Evolutionary conservation across 257 asterid genomes (phyloP).

Genomic region (Eustoma russellianum): DNA sequence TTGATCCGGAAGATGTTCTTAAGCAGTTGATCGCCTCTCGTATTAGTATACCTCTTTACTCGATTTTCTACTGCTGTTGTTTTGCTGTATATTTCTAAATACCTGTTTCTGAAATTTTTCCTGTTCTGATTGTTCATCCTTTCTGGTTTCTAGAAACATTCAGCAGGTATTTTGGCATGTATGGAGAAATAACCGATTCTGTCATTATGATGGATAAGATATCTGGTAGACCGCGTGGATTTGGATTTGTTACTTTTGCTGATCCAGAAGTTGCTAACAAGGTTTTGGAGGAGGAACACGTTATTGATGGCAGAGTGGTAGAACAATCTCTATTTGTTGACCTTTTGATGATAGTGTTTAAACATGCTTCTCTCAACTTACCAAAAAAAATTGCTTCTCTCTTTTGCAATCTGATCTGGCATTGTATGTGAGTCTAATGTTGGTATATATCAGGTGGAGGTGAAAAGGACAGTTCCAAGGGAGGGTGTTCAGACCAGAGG

Average conservation of each 20-base stretch:
- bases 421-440: background rate
- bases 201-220: conserved; percentile 91
- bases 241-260: conserved; percentile 84
- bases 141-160: conserved; percentile 57
- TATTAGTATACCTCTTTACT: background rate
- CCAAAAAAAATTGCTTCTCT: too few relatives aligned
- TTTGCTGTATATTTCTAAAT: background rate
- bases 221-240: conserved; percentile 95
- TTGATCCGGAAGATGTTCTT: too few relatives aligned
- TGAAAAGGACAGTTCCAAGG: conserved; percentile 93
- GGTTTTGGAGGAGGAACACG: conserved; percentile 79
- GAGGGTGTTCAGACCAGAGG: conserved; percentile 72
- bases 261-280: conserved; percentile 75
- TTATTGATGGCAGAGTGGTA: conserved; percentile 88
- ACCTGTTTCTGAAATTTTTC: background rate
- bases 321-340: conserved; percentile 9
- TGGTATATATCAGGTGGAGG: conserved; percentile 69
- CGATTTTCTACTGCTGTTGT: background rate
- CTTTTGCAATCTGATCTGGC: too few relatives aligned
- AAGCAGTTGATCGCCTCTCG: too few relatives aligned
- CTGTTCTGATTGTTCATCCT: background rate
- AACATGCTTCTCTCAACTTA: too few relatives aligned
- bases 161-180: conserved; percentile 76
- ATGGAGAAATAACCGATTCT: conserved; percentile 78
- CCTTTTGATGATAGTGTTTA: too few relatives aligned